Conservation (phyloP, 2,329 filamentous ascomycete species). For the Aureobasidium pullulans region DNA sequence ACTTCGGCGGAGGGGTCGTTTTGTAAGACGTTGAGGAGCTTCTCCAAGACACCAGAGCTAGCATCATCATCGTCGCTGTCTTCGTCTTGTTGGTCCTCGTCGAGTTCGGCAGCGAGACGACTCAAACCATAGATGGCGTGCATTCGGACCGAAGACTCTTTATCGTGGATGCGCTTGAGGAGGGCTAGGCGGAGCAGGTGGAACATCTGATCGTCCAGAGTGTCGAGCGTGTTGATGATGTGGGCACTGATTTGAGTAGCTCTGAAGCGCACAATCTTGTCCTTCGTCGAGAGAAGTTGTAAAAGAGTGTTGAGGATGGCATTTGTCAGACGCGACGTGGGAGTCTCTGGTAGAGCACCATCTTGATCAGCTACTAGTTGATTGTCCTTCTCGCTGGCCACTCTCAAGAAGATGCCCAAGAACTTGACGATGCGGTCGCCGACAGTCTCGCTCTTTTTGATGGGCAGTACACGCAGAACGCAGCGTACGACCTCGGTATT, state of each 20-base stretch:
- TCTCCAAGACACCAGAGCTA: conserved; percentile 65
- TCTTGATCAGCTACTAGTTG: conserved; percentile 57
- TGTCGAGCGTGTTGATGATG: conserved; percentile 84
- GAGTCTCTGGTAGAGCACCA: conserved; percentile 69
- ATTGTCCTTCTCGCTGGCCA: conserved; percentile 60
- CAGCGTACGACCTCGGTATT: conserved; percentile 80
- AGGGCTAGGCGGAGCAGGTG: conserved; percentile 71
- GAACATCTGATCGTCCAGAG: conserved; percentile 88
- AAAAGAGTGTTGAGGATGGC: conserved; percentile 66
- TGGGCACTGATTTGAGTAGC: conserved; percentile 85
- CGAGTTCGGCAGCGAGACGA: conserved; percentile 65
- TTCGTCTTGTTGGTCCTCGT: conserved; percentile 53
- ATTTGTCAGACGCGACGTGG: conserved; percentile 69
- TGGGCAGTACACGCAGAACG: conserved; percentile 69
- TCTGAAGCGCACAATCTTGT: conserved; percentile 86
- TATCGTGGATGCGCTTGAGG: conserved; percentile 81
- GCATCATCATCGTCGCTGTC: conserved; percentile 60
- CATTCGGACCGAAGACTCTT: conserved; percentile 83
- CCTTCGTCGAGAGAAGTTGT: conserved; percentile 74
- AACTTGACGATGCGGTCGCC: conserved; percentile 84
- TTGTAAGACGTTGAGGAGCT: conserved; percentile 79
- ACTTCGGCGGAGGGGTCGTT: conserved; percentile 95
- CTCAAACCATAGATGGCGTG: conserved; percentile 90
- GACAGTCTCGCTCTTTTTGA: conserved; percentile 86
- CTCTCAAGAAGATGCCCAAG: conserved; percentile 74